A percentile compares a stretch with the other conserved stretches of the same genome.
Conservation (phyloP, 306 rosid genomes). For the barrel medic (Medicago truncatula) region DNA sequence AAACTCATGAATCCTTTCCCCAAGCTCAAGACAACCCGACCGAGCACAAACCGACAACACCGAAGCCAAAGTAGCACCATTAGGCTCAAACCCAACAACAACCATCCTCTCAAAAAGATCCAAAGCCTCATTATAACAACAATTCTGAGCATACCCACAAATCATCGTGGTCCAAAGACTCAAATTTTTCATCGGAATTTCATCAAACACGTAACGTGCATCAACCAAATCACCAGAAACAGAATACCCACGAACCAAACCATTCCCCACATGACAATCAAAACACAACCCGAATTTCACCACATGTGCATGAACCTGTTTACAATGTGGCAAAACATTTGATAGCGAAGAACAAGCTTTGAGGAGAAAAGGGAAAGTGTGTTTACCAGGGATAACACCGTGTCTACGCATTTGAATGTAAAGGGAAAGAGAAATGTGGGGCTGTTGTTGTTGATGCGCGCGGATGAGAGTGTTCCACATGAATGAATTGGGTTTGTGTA, state of each 20-base stretch:
- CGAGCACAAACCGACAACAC: constrained; percentile 58
- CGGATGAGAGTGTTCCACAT: constrained; percentile 61
- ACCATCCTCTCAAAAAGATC: constrained; percentile 49
- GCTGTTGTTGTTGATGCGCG: constrained; percentile 45
- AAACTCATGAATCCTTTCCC: constrained; percentile 49
- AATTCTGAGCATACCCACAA: constrained; percentile 55
- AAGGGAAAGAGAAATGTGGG: constrained; percentile 40
- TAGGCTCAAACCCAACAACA: constrained; percentile 50
- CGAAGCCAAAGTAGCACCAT: constrained; percentile 50
- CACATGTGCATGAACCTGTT: constrained; percentile 52
- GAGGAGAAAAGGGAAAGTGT: constrained; percentile 61
- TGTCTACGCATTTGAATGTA: constrained; percentile 47
- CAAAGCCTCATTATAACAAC: constrained; percentile 52
- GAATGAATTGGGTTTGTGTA: constrained; percentile 47
- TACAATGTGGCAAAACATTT: constrained; percentile 32
- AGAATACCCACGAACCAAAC: constrained; percentile 46
- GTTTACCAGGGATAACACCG: constrained; percentile 47
- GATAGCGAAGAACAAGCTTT: constrained; percentile 46
- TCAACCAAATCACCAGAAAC: constrained; percentile 39
- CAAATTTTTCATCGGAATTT: constrained; percentile 30
- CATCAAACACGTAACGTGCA: constrained; percentile 51
- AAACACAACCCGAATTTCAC: constrained; percentile 48
- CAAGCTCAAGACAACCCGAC: constrained; percentile 49
- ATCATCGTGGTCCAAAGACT: constrained; percentile 56
- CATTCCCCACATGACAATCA: constrained; percentile 49